Evolutionary conservation across 108 stramenopile genomes (phyloP).

Genomic region (Nitzschia sp.): DNA sequence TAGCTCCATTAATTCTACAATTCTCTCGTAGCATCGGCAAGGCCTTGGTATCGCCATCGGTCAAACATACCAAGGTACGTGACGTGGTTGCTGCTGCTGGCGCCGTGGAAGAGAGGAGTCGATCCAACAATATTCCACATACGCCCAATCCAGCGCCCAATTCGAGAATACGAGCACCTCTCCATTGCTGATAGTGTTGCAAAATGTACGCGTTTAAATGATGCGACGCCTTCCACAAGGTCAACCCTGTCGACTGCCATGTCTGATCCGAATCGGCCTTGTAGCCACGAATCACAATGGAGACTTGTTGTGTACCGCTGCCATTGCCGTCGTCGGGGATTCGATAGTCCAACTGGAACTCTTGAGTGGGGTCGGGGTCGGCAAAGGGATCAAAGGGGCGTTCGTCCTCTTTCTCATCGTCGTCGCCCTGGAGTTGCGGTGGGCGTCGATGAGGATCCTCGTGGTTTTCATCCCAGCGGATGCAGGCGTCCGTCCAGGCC

Average conservation of each 20-base stretch:
- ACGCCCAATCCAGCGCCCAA: slow-evolving; percentile 46
- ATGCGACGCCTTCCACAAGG: slow-evolving; percentile 74
- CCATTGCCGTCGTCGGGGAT: background rate
- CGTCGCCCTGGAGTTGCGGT: no score
- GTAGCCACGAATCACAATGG: slow-evolving; percentile 33
- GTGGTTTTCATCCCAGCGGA: slow-evolving; percentile 36
- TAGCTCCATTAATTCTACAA: slow-evolving; percentile 15
- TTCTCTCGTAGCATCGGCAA: slow-evolving; percentile 51
- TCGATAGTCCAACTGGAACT: slow-evolving; percentile 4
- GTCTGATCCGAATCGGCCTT: slow-evolving; percentile 55
- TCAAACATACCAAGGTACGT: slow-evolving; percentile 32
- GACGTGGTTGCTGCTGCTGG: background rate
- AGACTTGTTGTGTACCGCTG: background rate
- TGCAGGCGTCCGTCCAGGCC: slow-evolving; percentile 35
- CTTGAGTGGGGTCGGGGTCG: slow-evolving; percentile 23
- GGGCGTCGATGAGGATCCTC: slow-evolving; percentile 1
- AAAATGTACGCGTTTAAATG: slow-evolving; percentile 69
- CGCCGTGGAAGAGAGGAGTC: slow-evolving; percentile 6
- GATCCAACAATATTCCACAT: slow-evolving; percentile 54
- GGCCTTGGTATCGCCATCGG: slow-evolving; percentile 65
- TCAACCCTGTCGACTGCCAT: slow-evolving; percentile 80
- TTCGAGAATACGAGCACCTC: slow-evolving; percentile 13
- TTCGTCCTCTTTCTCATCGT: slow-evolving; percentile 36
- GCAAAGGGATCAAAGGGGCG: slow-evolving; percentile 3
- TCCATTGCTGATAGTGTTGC: slow-evolving; percentile 25